Conservation (phyloP, 441 rosid species). For the Gossypium lobatum region DNA sequence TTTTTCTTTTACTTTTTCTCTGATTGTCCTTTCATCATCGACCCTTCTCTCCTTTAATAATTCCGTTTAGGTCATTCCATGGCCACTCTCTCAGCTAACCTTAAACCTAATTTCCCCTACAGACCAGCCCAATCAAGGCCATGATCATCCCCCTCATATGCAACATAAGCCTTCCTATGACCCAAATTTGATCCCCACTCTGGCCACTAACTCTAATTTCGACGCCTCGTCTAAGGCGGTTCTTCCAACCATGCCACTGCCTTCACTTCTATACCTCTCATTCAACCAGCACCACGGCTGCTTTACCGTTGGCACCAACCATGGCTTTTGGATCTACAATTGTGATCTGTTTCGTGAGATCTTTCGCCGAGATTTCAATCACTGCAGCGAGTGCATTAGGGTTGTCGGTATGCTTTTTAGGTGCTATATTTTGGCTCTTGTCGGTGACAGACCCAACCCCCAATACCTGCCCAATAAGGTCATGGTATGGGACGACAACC, state of each 20-base stretch:
- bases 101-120: conserved; percentile 20
- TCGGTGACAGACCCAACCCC: conserved; percentile 79
- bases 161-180: conserved; percentile 27
- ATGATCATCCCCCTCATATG: conserved; percentile 35
- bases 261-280: conserved; percentile 28
- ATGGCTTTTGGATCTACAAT: conserved; percentile 77
- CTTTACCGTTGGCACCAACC: conserved; percentile 71
- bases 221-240: neutral
- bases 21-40: neutral
- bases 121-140: neutral
- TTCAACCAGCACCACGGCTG: conserved; percentile 62
- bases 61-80: neutral
- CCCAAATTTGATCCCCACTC: conserved; percentile 8
- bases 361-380: conserved; percentile 75
- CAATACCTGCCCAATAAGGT: conserved; percentile 69
- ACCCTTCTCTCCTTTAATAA: neutral
- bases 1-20: too few relatives aligned
- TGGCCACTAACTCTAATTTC: conserved; percentile 21
- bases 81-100: conserved; percentile 64
- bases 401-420: conserved; percentile 89
- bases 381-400: conserved; percentile 52
- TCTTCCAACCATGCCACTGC: conserved; percentile 6
- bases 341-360: conserved; percentile 90
- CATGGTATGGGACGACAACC: conserved; percentile 96
- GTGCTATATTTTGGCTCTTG: conserved; percentile 73